These are phyloP conservation scores for Fragosphaeria purpurea DNA, from an alignment of 2,329 filamentous ascomycete genomes.

Conservation along the genomic window DNA sequence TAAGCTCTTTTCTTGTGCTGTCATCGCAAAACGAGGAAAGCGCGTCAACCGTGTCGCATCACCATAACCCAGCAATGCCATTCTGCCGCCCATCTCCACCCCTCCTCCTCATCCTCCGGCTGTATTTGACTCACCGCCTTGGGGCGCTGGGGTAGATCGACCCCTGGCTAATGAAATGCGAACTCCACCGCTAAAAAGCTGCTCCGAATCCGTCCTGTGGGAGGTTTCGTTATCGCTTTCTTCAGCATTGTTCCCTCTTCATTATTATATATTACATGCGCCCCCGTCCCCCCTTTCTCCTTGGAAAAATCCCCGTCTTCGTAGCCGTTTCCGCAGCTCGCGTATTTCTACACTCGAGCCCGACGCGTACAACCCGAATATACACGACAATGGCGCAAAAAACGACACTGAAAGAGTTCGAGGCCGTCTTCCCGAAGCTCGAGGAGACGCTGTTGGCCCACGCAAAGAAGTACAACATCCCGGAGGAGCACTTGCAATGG, in stretches of 20 bases:
- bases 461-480: constrained; percentile 73
- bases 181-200: background rate
- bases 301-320: no score
- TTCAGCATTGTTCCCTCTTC: no score
- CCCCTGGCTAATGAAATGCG: no score
- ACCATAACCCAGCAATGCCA: background rate
- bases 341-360: background rate
- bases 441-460: constrained; percentile 72
- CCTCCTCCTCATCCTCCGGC: background rate
- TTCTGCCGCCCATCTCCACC: no score
- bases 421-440: constrained; percentile 79
- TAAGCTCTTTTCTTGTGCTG: background rate
- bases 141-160: background rate
- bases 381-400: constrained; percentile 48
- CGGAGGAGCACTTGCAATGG: constrained; percentile 73
- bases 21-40: background rate
- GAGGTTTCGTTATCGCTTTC: no score
- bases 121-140: constrained; percentile 6
- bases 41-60: constrained; percentile 3
- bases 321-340: no score
- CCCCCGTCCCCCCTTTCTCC: no score
- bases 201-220: no score
- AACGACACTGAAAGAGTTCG: constrained; percentile 76
- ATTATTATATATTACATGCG: no score
- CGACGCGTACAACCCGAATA: background rate